Base-by-base conservation (phyloP, 2,329 filamentous ascomycete species). In the Phaeosphaeriaceae sp. region DNA sequence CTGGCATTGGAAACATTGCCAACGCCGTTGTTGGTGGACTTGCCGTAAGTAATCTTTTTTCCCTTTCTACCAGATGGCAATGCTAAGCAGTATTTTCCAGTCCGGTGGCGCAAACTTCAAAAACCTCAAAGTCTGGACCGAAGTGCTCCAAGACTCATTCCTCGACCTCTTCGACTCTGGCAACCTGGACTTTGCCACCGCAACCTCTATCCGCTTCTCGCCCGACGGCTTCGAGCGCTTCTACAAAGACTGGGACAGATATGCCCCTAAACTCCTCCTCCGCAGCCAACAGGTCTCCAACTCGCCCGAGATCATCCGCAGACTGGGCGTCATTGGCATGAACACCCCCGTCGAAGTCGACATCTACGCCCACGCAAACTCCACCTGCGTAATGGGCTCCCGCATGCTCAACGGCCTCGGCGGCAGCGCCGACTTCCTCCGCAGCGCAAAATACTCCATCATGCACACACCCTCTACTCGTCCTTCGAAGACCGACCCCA, bases 321-420 rank as follows among this genome's bases (percentile, higher is more conserved):
- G 92, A 24, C 83, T 96, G 1, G 92, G 92, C 60, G 89, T 93
- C 66, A 96, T 97, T 69, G 92, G 91, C 76, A 96, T 96, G 92
- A 96, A 96, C 85, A 96, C 92, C 0, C 92, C 92, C 21, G 91
- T 96, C 48, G 93, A 96, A 80, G 92, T 96, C 17, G 93, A 96
- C 80, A 96, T 96, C 72, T 96, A 96, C 80, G 93, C 92, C 1
- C 92, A 96, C 80, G 93, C 93, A 69, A 97, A 96, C 86, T 89
- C 86, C 61, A 96, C 92, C 54, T 93, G 91, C 73, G 92, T 96
- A 21, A 92, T 95, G 88, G 92, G 93, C 63, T 89, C 86, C 61
- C 89, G 93, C 56, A 95, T 94, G 91, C 85, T 95, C 60, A 94
- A 94, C 81, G 91, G 91, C 11, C 87, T 95, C 7, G 91, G 91